Conservation (phyloP, 768 basidiomycete species). For the Termitomyces sp. region DNA sequence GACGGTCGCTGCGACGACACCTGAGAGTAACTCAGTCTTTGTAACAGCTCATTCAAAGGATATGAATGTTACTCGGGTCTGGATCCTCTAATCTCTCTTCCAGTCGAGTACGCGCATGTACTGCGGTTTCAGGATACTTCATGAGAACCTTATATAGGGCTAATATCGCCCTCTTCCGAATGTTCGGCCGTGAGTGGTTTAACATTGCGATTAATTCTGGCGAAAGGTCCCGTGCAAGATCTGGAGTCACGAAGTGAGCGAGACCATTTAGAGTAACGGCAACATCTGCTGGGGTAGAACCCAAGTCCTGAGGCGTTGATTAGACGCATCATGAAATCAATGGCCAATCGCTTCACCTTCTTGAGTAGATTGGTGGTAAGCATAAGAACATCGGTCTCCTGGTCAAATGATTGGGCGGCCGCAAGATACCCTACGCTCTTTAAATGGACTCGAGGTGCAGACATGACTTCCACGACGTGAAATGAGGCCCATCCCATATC, state of each 20-base stretch:
- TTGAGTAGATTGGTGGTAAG: slow-evolving; percentile 93
- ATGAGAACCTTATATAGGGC: slow-evolving; percentile 75
- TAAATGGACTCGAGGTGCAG: slow-evolving; percentile 83
- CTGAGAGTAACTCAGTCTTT: slow-evolving; percentile 29
- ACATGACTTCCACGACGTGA: slow-evolving; percentile 98
- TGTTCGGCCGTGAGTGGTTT: slow-evolving; percentile 82
- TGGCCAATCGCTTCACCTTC: slow-evolving; percentile 55
- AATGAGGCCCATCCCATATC: slow-evolving; percentile 97
- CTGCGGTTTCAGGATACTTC: slow-evolving; percentile 77
- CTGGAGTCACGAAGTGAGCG: slow-evolving; percentile 77
- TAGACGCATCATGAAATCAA: slow-evolving; percentile 15
- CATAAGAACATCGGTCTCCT: slow-evolving; percentile 96
- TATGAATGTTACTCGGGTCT: slow-evolving; percentile 50
- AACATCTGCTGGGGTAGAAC: slow-evolving; percentile 68
- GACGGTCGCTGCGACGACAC: slow-evolving; percentile 90
- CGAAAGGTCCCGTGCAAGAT: slow-evolving; percentile 87
- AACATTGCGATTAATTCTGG: slow-evolving; percentile 83
- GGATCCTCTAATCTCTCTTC: slow-evolving; percentile 79
- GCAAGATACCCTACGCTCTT: slow-evolving; percentile 96
- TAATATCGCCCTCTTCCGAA: slow-evolving; percentile 87
- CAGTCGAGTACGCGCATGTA: slow-evolving; percentile 60
- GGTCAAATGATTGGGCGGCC: slow-evolving; percentile 83
- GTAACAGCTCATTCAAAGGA: background rate
- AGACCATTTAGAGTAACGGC: slow-evolving; percentile 79
- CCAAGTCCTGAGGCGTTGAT: slow-evolving; percentile 61